phyloP scores from a whole-genome alignment of 2,329 filamentous ascomycete species.

The Monilinia laxa region DNA sequence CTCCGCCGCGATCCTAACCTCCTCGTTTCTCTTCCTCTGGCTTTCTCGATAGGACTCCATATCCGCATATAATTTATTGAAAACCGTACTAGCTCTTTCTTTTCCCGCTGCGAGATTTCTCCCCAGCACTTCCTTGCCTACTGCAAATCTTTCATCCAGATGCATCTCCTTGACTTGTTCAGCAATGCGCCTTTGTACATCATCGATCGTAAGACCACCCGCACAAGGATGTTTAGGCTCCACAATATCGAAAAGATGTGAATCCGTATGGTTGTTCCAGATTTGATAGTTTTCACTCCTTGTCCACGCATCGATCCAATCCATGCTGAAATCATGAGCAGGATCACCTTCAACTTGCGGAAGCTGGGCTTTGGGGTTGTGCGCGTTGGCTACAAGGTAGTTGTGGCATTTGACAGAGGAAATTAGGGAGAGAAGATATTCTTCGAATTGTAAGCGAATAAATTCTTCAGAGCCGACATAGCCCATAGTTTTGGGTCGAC shows the following conservation, averaged over 20 bases:
- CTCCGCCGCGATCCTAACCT: conserved; percentile 33
- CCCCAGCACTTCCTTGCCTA: conserved; percentile 81
- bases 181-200: conserved; percentile 84
- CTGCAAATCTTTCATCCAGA: conserved; percentile 83
- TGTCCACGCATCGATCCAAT: conserved; percentile 87
- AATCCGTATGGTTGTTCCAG: conserved; percentile 78
- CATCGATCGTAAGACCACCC: conserved; percentile 88
- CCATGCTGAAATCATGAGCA: conserved; percentile 73
- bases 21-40: conserved; percentile 65
- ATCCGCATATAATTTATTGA: conserved; percentile 87
- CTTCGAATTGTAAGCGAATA: conserved; percentile 94
- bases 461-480: conserved; percentile 97
- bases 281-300: conserved; percentile 88
- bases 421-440: conserved; percentile 87
- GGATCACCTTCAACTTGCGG: conserved; percentile 79
- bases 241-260: conserved; percentile 89
- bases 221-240: conserved; percentile 92
- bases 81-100: conserved; percentile 82
- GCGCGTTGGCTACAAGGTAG: conserved; percentile 54
- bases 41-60: conserved; percentile 79
- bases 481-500: conserved; percentile 87
- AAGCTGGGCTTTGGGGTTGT: conserved; percentile 60
- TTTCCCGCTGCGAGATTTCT: conserved; percentile 84
- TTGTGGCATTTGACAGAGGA: conserved; percentile 87
- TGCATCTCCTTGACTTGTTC: conserved; percentile 94